phyloP scores from a whole-genome alignment of 495 filamentous ascomycete genomes.

The Talaromyces wortmannii region DNA sequence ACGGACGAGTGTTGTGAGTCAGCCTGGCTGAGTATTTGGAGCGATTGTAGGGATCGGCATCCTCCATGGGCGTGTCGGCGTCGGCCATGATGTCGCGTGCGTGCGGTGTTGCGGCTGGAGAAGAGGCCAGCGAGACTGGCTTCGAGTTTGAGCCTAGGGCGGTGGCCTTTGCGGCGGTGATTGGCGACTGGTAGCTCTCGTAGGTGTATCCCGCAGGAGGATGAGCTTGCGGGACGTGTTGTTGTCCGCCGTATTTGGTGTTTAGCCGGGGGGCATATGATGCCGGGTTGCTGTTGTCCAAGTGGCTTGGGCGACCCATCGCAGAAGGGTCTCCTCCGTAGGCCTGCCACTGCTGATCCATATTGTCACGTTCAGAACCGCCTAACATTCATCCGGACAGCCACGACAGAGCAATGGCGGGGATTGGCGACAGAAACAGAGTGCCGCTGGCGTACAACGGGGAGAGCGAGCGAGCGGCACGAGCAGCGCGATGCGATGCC shows the following conservation, averaged over 20 bases:
- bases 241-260: slow-evolving; percentile 36
- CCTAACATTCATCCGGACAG: slow-evolving; percentile 4
- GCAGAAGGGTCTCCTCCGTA: slow-evolving; percentile 34
- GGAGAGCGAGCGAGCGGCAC: background rate
- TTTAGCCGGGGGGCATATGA: slow-evolving; percentile 32
- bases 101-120: slow-evolving; percentile 60
- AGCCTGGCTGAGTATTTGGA: slow-evolving; percentile 71
- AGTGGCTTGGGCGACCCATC: slow-evolving; percentile 35
- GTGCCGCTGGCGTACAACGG: background rate
- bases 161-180: slow-evolving; percentile 33
- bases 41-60: slow-evolving; percentile 77
- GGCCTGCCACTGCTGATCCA: slow-evolving; percentile 49
- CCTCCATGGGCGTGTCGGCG: slow-evolving; percentile 86
- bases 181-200: slow-evolving; percentile 59
- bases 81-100: slow-evolving; percentile 61
- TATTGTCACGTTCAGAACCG: slow-evolving; percentile 9
- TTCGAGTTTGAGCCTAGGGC: slow-evolving; percentile 48
- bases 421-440: background rate
- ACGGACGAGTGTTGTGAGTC: slow-evolving; percentile 55
- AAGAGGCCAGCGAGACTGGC: slow-evolving; percentile 50
- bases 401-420: background rate
- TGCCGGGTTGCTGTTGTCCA: slow-evolving; percentile 27
- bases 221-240: slow-evolving; percentile 37
- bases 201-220: slow-evolving; percentile 65
- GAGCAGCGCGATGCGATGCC: background rate